A percentile compares a stretch with the other conserved stretches of the same genome.
Evolutionary conservation across 139 green algal genomes (phyloP).

Genomic region (Picochlorum sp.): DNA sequence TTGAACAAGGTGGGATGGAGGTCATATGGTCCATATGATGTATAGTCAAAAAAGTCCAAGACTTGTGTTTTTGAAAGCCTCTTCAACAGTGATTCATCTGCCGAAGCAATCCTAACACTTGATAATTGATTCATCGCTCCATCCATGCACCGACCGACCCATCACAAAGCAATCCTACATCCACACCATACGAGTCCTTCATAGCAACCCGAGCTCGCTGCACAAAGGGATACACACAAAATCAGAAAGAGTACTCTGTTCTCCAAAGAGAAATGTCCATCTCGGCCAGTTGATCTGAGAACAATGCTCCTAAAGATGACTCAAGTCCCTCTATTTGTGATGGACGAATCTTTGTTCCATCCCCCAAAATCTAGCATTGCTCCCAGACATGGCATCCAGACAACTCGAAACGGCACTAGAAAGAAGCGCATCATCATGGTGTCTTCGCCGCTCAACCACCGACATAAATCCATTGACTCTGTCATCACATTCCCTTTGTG

Average conservation of each 20-base stretch:
- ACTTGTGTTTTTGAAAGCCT: slow-evolving; percentile 31
- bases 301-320: neutral
- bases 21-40: slow-evolving; percentile 19
- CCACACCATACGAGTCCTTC: slow-evolving; percentile 6
- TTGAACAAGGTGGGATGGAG: slow-evolving; percentile 44
- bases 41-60: slow-evolving; percentile 65
- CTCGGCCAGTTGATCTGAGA: slow-evolving; percentile 10
- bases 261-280: slow-evolving; percentile 33
- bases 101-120: slow-evolving; percentile 16
- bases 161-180: slow-evolving; percentile 6
- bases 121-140: slow-evolving; percentile 26
- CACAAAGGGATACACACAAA: slow-evolving; percentile 32
- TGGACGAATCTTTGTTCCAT: slow-evolving; percentile 20
- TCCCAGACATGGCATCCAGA: slow-evolving; percentile 22
- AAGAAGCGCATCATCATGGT: neutral
- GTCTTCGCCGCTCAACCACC: slow-evolving; percentile 10
- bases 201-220: slow-evolving; percentile 23
- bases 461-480: slow-evolving; percentile 43
- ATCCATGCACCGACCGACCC: slow-evolving; percentile 22
- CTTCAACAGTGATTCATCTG: slow-evolving; percentile 25
- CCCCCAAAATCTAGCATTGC: slow-evolving; percentile 32
- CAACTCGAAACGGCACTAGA: neutral
- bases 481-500: slow-evolving; percentile 1
- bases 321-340: slow-evolving; percentile 33
- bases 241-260: slow-evolving; percentile 24